Evolutionary conservation across 148 eudicot genomes (phyloP).

Genomic region (Dianthus caryophyllus): DNA sequence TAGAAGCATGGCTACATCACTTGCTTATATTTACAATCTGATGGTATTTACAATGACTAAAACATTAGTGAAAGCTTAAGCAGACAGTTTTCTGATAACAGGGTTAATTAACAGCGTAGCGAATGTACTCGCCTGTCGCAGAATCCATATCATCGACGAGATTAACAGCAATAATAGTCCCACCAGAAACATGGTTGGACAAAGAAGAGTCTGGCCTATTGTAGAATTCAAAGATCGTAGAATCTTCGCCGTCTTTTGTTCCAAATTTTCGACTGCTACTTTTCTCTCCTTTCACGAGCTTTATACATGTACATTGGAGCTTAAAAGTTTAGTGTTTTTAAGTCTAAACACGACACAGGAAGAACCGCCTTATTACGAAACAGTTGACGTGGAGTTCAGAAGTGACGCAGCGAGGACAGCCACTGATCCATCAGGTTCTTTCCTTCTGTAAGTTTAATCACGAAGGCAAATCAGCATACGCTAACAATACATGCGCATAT

Average conservation of each 20-base stretch:
- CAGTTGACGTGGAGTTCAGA: slow-evolving; percentile 5
- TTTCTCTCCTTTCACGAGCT: background rate
- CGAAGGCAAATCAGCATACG: slow-evolving; percentile 1
- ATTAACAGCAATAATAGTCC: slow-evolving; percentile 6
- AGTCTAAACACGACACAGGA: slow-evolving; percentile 16
- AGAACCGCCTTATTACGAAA: slow-evolving; percentile 8
- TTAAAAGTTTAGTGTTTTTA: slow-evolving; percentile 2
- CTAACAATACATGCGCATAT: no score
- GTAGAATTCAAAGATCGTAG: background rate
- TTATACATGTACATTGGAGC: background rate
- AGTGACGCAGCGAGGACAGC: slow-evolving; percentile 33
- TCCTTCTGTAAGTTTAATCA: slow-evolving; percentile 27
- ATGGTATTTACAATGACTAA: slow-evolving; percentile 19
- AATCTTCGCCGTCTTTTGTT: slow-evolving; percentile 6
- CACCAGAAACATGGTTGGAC: slow-evolving; percentile 2
- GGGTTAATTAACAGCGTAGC: background rate
- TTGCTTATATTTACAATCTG: slow-evolving; percentile 20
- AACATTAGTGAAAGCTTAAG: background rate
- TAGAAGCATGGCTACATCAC: slow-evolving; percentile 2
- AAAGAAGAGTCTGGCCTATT: background rate
- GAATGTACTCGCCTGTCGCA: background rate
- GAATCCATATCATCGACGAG: background rate
- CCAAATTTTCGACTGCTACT: background rate
- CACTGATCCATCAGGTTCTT: slow-evolving; percentile 33
- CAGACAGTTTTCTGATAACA: background rate